Evolutionary conservation across 257 asterid species (phyloP).

Genomic region (Plantago major): DNA sequence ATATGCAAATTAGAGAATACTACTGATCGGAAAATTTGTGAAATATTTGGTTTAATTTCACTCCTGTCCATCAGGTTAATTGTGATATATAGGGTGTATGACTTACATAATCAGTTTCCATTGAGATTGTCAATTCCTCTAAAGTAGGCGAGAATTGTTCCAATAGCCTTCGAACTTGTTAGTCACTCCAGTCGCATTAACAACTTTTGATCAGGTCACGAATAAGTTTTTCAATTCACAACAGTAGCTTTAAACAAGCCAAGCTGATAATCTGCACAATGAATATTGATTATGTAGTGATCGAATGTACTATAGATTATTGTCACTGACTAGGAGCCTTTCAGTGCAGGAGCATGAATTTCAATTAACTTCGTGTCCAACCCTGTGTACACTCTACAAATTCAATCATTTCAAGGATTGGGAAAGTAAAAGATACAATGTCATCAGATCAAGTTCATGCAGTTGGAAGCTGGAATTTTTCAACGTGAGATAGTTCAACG

Average conservation of each 20-base stretch:
- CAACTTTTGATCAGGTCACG: not conserved
- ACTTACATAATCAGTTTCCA: not conserved
- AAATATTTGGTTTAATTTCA: no score
- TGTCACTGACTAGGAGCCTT: not conserved
- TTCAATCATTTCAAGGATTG: not conserved
- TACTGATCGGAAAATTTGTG: no score
- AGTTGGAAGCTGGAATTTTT: not conserved
- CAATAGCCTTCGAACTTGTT: not conserved
- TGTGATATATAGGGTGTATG: no score
- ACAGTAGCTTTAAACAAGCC: not conserved
- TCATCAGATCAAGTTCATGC: no score
- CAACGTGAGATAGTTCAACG: not conserved
- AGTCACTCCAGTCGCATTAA: not conserved
- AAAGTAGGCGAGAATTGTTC: not conserved
- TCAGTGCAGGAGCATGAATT: not conserved
- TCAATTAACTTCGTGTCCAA: not conserved
- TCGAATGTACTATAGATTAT: not conserved
- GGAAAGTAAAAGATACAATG: not conserved
- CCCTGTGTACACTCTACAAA: not conserved
- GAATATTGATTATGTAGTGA: not conserved
- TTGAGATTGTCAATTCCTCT: not conserved
- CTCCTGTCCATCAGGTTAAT: no score
- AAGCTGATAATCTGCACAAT: not conserved
- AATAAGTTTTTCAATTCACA: not conserved
- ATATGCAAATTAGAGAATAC: no score